These are phyloP conservation scores for Vigna trinervia DNA, from an alignment of 306 rosid species.

Conservation along the genomic window DNA sequence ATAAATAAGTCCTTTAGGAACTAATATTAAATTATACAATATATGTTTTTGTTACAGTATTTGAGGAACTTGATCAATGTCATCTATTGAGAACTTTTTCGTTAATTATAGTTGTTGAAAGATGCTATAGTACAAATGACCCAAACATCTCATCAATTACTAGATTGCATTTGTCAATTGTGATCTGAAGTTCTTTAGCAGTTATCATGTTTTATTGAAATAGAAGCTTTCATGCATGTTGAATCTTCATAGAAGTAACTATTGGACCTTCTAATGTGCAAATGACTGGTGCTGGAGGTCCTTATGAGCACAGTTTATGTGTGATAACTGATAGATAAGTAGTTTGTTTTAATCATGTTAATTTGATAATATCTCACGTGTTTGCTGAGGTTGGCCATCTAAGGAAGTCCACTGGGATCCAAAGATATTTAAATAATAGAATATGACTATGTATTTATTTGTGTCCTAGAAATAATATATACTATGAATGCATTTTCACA, in stretches of 20 bases:
- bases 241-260: background rate
- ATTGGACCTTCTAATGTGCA: background rate
- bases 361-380: background rate
- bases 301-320: background rate
- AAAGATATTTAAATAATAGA: background rate
- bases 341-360: background rate
- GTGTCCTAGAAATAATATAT: background rate
- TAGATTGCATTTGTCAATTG: background rate
- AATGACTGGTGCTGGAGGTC: background rate
- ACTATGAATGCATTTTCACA: background rate
- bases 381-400: background rate
- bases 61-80: constrained; percentile 18
- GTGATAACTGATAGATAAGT: background rate
- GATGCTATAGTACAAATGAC: background rate
- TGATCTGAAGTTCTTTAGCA: background rate
- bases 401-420: background rate
- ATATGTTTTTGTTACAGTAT: background rate
- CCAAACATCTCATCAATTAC: background rate
- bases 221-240: background rate
- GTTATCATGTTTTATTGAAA: background rate
- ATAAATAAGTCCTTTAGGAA: background rate
- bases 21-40: background rate
- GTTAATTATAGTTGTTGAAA: background rate
- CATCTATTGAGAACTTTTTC: constrained; percentile 3
- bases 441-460: background rate